Percentiles rank a stretch among this genome's conserved stretches.
phyloP scores from a whole-genome alignment of 148 eudicot genomes.

The Heliosperma pusillum region DNA sequence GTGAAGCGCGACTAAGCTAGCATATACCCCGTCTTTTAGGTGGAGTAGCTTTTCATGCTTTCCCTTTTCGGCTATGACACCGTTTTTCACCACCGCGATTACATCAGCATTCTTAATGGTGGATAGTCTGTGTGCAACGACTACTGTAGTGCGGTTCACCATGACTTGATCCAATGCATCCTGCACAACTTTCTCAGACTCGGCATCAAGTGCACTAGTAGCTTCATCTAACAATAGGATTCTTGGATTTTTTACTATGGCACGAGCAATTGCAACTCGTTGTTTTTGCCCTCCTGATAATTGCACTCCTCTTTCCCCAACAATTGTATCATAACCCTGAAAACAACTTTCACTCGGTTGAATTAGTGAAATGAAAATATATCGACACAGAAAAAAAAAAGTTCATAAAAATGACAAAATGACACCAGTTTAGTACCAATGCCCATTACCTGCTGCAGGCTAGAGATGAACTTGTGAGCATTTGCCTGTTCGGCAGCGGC shows the following conservation, averaged over 20 bases:
- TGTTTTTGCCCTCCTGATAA: slow-evolving; percentile 17
- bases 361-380: not conserved
- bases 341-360: not conserved
- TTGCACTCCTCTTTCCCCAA: slow-evolving; percentile 18
- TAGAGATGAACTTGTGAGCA: slow-evolving; percentile 18
- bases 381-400: too few species aligned
- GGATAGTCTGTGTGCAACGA: slow-evolving; percentile 11
- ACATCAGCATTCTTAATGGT: slow-evolving; percentile 15
- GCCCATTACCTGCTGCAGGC: slow-evolving; percentile 19
- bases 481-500: slow-evolving; percentile 16
- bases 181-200: slow-evolving; percentile 19
- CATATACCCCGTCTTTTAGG: slow-evolving; percentile 11
- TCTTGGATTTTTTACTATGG: slow-evolving; percentile 18
- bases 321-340: slow-evolving; percentile 15
- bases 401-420: too few species aligned
- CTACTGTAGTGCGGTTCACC: slow-evolving; percentile 13
- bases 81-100: slow-evolving; percentile 15
- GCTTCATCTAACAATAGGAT: slow-evolving; percentile 16
- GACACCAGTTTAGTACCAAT: not conserved
- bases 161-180: slow-evolving; percentile 18
- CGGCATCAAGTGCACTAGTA: slow-evolving; percentile 16
- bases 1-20: slow-evolving; percentile 9
- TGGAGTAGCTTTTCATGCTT: slow-evolving; percentile 13
- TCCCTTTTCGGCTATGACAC: slow-evolving; percentile 17
- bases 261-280: slow-evolving; percentile 16